Percentiles rank a stretch among this genome's conserved stretches.
phyloP scores from a whole-genome alignment of 179 eudicot species.

The Gypsophila paniculata region DNA sequence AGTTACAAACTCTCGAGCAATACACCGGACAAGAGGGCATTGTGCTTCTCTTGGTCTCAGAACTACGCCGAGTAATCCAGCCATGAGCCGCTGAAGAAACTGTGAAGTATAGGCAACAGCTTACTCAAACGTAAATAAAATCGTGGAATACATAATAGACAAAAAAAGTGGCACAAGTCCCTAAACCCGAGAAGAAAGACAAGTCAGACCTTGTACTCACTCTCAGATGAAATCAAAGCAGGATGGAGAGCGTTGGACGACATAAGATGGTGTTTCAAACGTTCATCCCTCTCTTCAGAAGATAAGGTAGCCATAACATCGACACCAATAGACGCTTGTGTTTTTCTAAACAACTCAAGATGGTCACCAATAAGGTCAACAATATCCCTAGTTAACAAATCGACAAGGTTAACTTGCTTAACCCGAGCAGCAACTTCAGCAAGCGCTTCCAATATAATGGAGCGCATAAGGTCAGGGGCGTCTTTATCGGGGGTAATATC shows the following conservation, averaged over 20 bases:
- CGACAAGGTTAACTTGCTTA: slow-evolving; percentile 83
- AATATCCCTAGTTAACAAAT: slow-evolving; percentile 86
- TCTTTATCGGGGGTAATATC: slow-evolving; percentile 88
- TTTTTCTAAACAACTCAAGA: slow-evolving; percentile 80
- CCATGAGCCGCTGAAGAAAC: slow-evolving; percentile 77
- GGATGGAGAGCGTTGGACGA: slow-evolving; percentile 92
- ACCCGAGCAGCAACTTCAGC: slow-evolving; percentile 87
- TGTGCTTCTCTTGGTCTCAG: slow-evolving; percentile 87
- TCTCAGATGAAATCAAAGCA: slow-evolving; percentile 78
- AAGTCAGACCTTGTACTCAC: slow-evolving; percentile 94
- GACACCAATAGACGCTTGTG: slow-evolving; percentile 80
- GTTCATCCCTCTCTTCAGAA: slow-evolving; percentile 95
- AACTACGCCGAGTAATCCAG: slow-evolving; percentile 71
- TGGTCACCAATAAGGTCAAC: slow-evolving; percentile 84
- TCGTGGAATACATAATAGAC: neutral
- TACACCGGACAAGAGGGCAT: slow-evolving; percentile 79
- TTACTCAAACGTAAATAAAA: slow-evolving; percentile 19
- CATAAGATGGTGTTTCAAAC: slow-evolving; percentile 82
- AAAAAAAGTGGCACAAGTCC: neutral
- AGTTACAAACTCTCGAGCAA: slow-evolving; percentile 85
- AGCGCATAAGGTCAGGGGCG: slow-evolving; percentile 78
- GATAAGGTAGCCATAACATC: slow-evolving; percentile 92
- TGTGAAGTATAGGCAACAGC: slow-evolving; percentile 28
- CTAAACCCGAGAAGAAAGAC: slow-evolving; percentile 20
- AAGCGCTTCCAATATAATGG: slow-evolving; percentile 73